Percentiles rank a stretch among this genome's conserved stretches.
Conservation (phyloP, 2,329 filamentous ascomycete species). For the Clarireedia hainanense region DNA sequence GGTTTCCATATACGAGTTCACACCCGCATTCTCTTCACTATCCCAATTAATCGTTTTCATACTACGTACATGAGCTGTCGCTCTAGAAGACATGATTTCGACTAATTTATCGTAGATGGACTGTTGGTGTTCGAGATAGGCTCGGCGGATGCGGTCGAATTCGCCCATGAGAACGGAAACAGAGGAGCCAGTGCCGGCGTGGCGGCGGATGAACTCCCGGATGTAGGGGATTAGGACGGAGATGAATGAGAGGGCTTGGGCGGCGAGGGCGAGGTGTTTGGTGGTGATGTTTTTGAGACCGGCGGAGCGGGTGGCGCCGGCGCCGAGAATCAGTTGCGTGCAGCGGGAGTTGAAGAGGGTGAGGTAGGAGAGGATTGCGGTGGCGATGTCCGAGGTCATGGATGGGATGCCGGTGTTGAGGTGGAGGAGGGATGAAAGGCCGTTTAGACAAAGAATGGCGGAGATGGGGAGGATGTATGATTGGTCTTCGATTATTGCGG, state of each 20-base stretch:
- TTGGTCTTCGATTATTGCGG: slow-evolving; percentile 75
- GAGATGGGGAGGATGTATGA: slow-evolving; percentile 80
- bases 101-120: slow-evolving; percentile 68
- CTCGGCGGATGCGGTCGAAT: slow-evolving; percentile 26
- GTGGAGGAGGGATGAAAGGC: slow-evolving; percentile 75
- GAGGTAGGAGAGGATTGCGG: slow-evolving; percentile 74
- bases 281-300: slow-evolving; percentile 95
- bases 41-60: slow-evolving; percentile 59
- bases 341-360: slow-evolving; percentile 93
- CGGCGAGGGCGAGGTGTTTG: slow-evolving; percentile 86
- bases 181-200: slow-evolving; percentile 44
- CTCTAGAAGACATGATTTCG: slow-evolving; percentile 62
- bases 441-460: slow-evolving; percentile 70
- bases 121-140: slow-evolving; percentile 57
- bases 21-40: slow-evolving; percentile 20
- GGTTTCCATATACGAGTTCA: slow-evolving; percentile 61
- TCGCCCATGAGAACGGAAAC: slow-evolving; percentile 46
- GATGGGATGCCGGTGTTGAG: slow-evolving; percentile 80
- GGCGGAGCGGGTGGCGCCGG: slow-evolving; percentile 80
- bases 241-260: slow-evolving; percentile 81
- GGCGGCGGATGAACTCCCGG: slow-evolving; percentile 81
- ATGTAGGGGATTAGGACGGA: slow-evolving; percentile 83
- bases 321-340: slow-evolving; percentile 92
- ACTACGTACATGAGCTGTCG: slow-evolving; percentile 51
- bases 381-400: slow-evolving; percentile 76